A percentile compares a stretch with the other conserved stretches of the same genome.
Evolutionary conservation across 371 early-diverging fungal genomes (phyloP).

Genomic region (Thermomucor indicae-seudaticae): DNA sequence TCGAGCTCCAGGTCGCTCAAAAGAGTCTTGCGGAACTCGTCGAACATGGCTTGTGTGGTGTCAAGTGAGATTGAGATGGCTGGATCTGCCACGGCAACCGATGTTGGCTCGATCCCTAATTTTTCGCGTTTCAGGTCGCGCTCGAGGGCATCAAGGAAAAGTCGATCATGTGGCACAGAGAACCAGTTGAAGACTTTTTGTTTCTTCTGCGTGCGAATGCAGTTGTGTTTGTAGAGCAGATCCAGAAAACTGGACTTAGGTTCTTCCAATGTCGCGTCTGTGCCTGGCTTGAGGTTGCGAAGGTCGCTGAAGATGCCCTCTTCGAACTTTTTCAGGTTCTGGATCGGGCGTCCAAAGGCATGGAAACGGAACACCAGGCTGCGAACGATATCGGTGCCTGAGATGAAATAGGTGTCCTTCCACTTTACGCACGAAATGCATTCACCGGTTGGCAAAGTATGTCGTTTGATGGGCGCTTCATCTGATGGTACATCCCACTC

Average conservation of each 20-base stretch:
- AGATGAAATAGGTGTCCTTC: conserved; percentile 56
- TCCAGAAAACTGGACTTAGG: conserved; percentile 75
- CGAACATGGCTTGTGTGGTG: conserved; percentile 39
- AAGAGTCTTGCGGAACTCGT: conserved; percentile 30
- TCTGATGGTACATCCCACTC: conserved; percentile 42
- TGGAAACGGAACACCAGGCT: conserved; percentile 71
- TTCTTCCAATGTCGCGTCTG: conserved; percentile 78
- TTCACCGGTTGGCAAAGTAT: conserved; percentile 73
- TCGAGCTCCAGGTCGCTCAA: conserved; percentile 29
- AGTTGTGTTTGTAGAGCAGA: conserved; percentile 75
- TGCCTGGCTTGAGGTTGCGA: conserved; percentile 79
- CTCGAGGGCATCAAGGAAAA: conserved; percentile 84
- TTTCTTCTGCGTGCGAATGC: conserved; percentile 89
- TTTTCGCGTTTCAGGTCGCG: conserved; percentile 89
- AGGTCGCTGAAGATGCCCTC: conserved; percentile 86
- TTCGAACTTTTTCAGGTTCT: conserved; percentile 81
- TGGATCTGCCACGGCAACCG: conserved; percentile 37
- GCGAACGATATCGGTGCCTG: conserved; percentile 88
- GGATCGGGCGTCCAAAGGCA: conserved; percentile 58
- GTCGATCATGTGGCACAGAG: conserved; percentile 77
- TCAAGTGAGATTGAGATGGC: conserved; percentile 31
- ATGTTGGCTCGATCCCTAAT: conserved; percentile 62
- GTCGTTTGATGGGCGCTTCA: conserved; percentile 18
- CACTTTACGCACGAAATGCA: conserved; percentile 74
- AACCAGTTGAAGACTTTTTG: conserved; percentile 89